Conservation (phyloP, 129 eudicot genomes). For the Lactuca saligna region DNA sequence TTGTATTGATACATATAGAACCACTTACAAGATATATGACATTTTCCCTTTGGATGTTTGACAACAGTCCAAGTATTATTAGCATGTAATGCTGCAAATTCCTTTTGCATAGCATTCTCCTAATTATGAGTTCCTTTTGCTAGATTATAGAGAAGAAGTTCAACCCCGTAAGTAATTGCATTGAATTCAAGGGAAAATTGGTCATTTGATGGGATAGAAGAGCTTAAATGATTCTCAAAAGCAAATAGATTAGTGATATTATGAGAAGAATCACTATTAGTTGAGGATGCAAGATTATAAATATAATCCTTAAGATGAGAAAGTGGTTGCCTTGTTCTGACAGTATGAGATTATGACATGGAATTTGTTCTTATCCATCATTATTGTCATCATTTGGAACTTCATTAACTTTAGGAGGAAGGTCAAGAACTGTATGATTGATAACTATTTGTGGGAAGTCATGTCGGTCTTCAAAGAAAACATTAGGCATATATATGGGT, state of each 20-base stretch:
- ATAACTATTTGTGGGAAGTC: too few relatives aligned
- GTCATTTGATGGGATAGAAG: too few relatives aligned
- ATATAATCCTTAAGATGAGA: too few relatives aligned
- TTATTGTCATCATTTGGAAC: fast-evolving
- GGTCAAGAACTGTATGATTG: too few relatives aligned
- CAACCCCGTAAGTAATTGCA: background rate
- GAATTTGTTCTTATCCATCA: fast-evolving
- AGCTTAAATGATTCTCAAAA: too few relatives aligned
- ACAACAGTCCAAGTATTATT: background rate
- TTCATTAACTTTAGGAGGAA: background rate
- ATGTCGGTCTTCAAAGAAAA: too few relatives aligned
- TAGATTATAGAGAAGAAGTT: background rate
- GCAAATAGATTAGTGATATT: background rate
- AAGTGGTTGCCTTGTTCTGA: background rate
- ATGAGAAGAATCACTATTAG: background rate
- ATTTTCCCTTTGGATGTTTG: background rate
- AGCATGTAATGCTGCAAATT: background rate
- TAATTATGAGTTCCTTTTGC: background rate
- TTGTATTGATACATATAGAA: background rate
- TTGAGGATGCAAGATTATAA: too few relatives aligned
- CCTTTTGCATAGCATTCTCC: background rate
- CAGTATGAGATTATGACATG: background rate
- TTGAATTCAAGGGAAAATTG: too few relatives aligned
- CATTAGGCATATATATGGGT: too few relatives aligned
- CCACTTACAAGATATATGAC: background rate